Evolutionary conservation across 257 asterid genomes (phyloP).

Genomic region (Solanum pennellii): DNA sequence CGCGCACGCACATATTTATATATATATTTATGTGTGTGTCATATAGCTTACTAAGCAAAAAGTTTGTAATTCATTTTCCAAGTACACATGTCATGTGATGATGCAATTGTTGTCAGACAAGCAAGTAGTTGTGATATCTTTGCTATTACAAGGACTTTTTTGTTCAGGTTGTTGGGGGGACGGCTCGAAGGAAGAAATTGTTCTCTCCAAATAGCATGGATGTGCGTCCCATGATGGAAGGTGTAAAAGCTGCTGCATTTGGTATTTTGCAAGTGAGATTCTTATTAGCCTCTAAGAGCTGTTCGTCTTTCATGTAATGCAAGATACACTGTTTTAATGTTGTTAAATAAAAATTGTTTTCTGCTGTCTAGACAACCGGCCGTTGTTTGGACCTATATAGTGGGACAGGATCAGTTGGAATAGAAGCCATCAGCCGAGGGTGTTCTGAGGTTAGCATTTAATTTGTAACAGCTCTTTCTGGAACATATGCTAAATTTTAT

Average conservation of each 20-base stretch:
- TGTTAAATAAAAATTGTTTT: neutral
- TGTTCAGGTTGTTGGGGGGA: conserved; percentile 82
- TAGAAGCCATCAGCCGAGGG: conserved; percentile 96
- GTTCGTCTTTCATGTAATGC: neutral
- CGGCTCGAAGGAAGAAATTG: conserved; percentile 80
- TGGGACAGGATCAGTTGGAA: conserved; percentile 98
- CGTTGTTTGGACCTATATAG: conserved; percentile 96
- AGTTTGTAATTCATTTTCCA: neutral
- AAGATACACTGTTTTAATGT: neutral
- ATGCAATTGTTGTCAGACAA: neutral
- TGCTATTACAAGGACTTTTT: neutral
- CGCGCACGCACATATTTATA: neutral
- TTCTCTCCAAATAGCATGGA: conserved; percentile 94
- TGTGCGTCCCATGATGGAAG: conserved; percentile 99
- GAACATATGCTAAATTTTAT: neutral
- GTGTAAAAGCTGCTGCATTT: conserved; percentile 91
- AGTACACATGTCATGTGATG: neutral
- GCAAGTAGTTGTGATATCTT: neutral
- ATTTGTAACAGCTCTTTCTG: neutral
- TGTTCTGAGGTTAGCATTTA: conserved; percentile 65
- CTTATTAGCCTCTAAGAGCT: neutral
- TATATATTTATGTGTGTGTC: neutral
- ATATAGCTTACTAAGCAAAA: neutral
- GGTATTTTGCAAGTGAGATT: conserved; percentile 66
- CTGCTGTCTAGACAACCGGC: conserved; percentile 63